Conservation (phyloP, 768 basidiomycete species). For the Leucosporidium scottii region DNA sequence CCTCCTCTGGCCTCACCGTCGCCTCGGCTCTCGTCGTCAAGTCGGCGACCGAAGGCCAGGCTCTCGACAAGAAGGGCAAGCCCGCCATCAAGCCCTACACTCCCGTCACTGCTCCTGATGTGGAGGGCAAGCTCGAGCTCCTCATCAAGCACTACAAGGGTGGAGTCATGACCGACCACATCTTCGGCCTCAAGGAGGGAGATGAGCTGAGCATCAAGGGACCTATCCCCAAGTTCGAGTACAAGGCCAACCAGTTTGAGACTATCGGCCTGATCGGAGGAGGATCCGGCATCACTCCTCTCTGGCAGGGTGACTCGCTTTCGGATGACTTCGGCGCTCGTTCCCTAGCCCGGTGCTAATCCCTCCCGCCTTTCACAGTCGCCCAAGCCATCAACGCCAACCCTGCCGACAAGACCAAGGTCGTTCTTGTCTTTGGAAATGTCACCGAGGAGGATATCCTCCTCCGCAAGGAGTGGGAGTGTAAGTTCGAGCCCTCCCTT, state of each 20-base stretch:
- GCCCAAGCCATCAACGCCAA: conserved; percentile 34
- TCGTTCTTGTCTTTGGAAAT: conserved; percentile 86
- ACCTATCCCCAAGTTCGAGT: conserved; percentile 78
- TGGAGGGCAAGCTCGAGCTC: conserved; percentile 30
- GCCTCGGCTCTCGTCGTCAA: conserved; percentile 72
- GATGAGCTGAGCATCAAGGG: conserved; percentile 77
- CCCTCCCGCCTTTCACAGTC: not conserved
- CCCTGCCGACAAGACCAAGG: conserved; percentile 86
- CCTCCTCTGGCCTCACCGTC: conserved; percentile 69
- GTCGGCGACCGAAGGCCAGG: conserved; percentile 59
- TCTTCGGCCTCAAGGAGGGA: conserved; percentile 70
- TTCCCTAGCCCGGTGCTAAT: not conserved
- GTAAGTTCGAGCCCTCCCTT: conserved; percentile 34
- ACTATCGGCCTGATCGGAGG: conserved; percentile 78
- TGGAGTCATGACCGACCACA: conserved; percentile 46
- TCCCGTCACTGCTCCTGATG: conserved; percentile 58
- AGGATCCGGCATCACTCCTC: conserved; percentile 70
- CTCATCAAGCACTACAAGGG: conserved; percentile 46
- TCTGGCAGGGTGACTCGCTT: conserved; percentile 49
- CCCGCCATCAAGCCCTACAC: conserved; percentile 89
- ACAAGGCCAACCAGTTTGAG: conserved; percentile 67
- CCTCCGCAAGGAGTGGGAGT: conserved; percentile 67
- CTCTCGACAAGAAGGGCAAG: conserved; percentile 63
- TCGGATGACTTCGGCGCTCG: not conserved
- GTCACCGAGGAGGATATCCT: conserved; percentile 84